phyloP scores from a whole-genome alignment of 768 basidiomycete genomes.

The Tremella yokohamensis region DNA sequence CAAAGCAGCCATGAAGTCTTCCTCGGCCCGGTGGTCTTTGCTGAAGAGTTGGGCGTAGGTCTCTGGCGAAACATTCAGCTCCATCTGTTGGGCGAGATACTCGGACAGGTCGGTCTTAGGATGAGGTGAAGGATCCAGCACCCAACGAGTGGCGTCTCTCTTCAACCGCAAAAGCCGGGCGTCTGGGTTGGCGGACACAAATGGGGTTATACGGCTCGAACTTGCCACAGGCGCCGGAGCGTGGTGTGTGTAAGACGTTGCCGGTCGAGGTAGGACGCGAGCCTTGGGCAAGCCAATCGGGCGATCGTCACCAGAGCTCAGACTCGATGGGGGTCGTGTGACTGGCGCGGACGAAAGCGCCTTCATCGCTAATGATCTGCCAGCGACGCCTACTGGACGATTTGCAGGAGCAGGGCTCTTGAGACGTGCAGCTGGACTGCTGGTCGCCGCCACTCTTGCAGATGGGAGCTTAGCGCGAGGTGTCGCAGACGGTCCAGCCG shows the following conservation, averaged over 20 bases:
- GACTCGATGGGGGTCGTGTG: constrained; percentile 48
- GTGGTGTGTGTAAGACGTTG: constrained; percentile 36
- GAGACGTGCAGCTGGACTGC: constrained; percentile 26
- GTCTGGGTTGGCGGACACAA: constrained; percentile 61
- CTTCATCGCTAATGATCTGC: constrained; percentile 42
- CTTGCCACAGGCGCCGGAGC: neutral
- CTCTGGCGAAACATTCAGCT: constrained; percentile 71
- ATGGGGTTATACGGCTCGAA: constrained; percentile 43
- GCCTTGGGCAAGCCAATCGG: constrained; percentile 31
- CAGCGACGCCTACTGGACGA: constrained; percentile 25
- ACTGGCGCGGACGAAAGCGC: constrained; percentile 34
- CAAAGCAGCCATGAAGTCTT: constrained; percentile 81
- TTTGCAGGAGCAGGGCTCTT: constrained; percentile 38
- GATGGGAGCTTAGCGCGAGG: constrained; percentile 5
- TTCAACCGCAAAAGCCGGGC: constrained; percentile 66
- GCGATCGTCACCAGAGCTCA: constrained; percentile 41
- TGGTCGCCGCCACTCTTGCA: constrained; percentile 11
- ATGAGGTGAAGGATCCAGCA: constrained; percentile 71
- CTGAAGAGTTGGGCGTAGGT: constrained; percentile 78
- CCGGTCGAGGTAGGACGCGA: constrained; percentile 32
- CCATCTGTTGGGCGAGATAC: constrained; percentile 85
- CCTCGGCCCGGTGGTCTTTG: constrained; percentile 90
- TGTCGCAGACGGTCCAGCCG: constrained; percentile 27
- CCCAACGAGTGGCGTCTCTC: constrained; percentile 70
- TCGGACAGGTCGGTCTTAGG: constrained; percentile 79